phyloP scores from a whole-genome alignment of 2,329 filamentous ascomycete species.

The Sporothrix inflata region DNA sequence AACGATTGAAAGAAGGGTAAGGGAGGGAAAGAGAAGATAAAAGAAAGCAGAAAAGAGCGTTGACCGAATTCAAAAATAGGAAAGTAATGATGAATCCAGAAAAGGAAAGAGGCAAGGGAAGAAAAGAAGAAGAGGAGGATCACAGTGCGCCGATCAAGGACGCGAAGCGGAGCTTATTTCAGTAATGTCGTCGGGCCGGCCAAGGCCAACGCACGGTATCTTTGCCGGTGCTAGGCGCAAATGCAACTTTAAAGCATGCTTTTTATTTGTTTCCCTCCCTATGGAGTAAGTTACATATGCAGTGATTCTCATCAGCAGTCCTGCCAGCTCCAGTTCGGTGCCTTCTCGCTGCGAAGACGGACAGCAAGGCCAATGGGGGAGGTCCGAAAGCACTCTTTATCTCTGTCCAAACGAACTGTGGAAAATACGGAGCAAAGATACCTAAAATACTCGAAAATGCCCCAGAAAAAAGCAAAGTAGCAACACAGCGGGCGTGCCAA shows the following conservation, averaged over 20 bases:
- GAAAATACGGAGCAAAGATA: neutral
- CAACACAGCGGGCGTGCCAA: neutral
- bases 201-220: slow-evolving; percentile 5
- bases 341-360: neutral
- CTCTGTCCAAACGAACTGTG: neutral
- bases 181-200: slow-evolving; percentile 8
- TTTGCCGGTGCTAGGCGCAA: slow-evolving; percentile 8
- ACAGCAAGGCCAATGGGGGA: neutral
- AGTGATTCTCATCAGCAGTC: no score
- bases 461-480: neutral
- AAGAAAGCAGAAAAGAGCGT: neutral
- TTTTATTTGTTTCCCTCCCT: neutral
- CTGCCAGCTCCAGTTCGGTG: neutral
- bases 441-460: neutral
- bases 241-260: neutral
- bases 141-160: slow-evolving; percentile 14
- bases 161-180: slow-evolving; percentile 18
- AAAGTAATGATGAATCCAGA: neutral
- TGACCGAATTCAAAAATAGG: neutral
- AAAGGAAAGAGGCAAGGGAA: neutral
- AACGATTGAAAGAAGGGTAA: neutral
- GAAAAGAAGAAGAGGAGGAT: neutral
- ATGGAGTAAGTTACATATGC: neutral
- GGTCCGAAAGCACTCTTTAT: neutral
- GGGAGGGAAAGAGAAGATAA: neutral